phyloP scores from a whole-genome alignment of 2,329 filamentous ascomycete species.

The Alternaria infectoria region DNA sequence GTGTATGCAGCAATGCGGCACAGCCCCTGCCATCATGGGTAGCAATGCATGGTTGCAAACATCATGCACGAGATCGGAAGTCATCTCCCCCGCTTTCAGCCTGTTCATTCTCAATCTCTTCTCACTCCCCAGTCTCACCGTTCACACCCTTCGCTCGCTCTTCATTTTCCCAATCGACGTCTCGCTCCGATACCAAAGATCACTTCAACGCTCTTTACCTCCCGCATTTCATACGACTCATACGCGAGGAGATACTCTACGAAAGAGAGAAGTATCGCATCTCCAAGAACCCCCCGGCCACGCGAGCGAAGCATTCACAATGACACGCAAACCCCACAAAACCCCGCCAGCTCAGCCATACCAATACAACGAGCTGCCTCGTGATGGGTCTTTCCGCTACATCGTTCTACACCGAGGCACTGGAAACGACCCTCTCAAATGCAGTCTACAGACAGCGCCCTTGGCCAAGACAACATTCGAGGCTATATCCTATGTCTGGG shows the following conservation, averaged over 20 bases:
- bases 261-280: too few species aligned
- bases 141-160: neutral
- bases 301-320: neutral
- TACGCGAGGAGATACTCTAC: too few species aligned
- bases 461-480: conserved; percentile 12
- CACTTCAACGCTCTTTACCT: neutral
- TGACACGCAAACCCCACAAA: neutral
- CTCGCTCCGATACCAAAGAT: neutral
- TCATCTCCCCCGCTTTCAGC: neutral
- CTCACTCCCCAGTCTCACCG: too few species aligned
- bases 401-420: conserved; percentile 3
- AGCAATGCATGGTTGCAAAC: neutral
- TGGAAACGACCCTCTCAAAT: conserved; percentile 4
- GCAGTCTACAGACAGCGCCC: conserved; percentile 9
- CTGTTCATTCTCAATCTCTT: neutral
- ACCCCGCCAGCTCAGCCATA: neutral
- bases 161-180: neutral
- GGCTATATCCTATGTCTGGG: conserved; percentile 22
- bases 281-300: too few species aligned
- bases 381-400: conserved; percentile 3
- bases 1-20: neutral
- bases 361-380: conserved; percentile 7
- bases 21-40: neutral
- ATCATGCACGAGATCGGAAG: neutral
- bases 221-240: too few species aligned